Base-by-base conservation (phyloP, 805 yeast genomes). In the Sugiyamaella valdiviana region DNA sequence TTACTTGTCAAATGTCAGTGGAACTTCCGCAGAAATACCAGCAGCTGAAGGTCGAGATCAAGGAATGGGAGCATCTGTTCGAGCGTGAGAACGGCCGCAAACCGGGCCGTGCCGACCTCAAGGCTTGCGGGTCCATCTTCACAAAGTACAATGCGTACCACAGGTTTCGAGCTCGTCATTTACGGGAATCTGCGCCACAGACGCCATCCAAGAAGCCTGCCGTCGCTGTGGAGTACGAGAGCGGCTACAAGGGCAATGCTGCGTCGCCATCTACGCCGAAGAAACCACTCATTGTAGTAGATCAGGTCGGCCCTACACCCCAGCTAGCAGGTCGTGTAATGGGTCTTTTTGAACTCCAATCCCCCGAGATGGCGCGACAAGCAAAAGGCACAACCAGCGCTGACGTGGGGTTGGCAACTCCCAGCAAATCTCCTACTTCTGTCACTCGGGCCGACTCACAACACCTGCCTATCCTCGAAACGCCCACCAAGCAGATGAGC, bases 271-370 rank as follows among this genome's bases (percentile, higher is more conserved):
- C 36, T 21, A 47, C 45, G 5, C 52, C 52, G 15, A 41, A 39
- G 36, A 39, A 44, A 26, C 17, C 24, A 32, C 52, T 46, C 23
- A 5, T 21, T 2, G 39, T 39, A 3, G 42, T 51, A 6, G 44
- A 58, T 0, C 84, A 79, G 51, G 61, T 86, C 10, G 95, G 95
- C 0, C 96, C 96, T 0, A 87, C 96, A 0, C 96, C 96, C 0
- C 95, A 87, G 57, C 74, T 86, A 7, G 74, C 82, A 52, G 96
- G 96, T 0, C 76, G 83, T 46, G 85, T 85, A 0, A 62, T 85
- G 29, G 80, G 93, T 15, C 71, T 87, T 3, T 82, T 87, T 59
- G 95, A 86, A 52, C 69, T 80, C 23, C 14, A 21, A 17, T 41
- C 45, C 9, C 50, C 50, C 3, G 19, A 26, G 14, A 15, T 12